Evolutionary conservation across 2,329 filamentous ascomycete species (phyloP), one percentile per base, ranked within the genome.

Genomic region (Penicillium sp.): DNA sequence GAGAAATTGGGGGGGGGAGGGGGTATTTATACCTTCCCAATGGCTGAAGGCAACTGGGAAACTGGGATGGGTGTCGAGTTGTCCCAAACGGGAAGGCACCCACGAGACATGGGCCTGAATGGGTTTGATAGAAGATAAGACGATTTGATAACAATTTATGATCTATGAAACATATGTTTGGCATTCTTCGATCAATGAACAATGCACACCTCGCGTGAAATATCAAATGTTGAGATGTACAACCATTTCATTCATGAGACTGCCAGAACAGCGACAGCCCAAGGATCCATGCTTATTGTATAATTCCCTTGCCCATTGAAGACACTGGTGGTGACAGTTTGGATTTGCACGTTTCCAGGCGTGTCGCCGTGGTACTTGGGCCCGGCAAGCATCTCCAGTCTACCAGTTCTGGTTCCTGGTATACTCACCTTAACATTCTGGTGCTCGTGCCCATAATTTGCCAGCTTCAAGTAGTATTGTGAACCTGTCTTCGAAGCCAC

Each of bases 401-500:
- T 60, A 3, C 68, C 70, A 1, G 59, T 52, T 1, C 47, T 58
- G 4, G 67, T 68, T 3, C 60, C 27, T 1, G 66, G 65, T 27
- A 74, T 64, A 4, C 51, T 67, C 3, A 73, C 60, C 9, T 62
- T 65, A 0, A 75, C 63, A 2, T 52, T 63, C 33, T 67, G 65
- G 6, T 59, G 51, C 0, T 65, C 45, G 0, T 53, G 31, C 7
- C 68, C 67, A 43, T 72, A 73, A 50, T 73, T 73, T 7, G 70
- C 69, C 13, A 73, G 47, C 54, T 73, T 73, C 36, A 73, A 52
- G 23, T 64, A 65, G 50, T 69, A 68, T 8, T 57, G 55, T 8
- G 59, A 60, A 8, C 62, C 46, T 8, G 53, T 63, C 25, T 58
- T 67, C 16, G 68, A 67, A 1, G 71, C 70, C 0, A 69, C 68